Conservation (phyloP, 2,329 filamentous ascomycete species). For the Fusarium circinatum region DNA sequence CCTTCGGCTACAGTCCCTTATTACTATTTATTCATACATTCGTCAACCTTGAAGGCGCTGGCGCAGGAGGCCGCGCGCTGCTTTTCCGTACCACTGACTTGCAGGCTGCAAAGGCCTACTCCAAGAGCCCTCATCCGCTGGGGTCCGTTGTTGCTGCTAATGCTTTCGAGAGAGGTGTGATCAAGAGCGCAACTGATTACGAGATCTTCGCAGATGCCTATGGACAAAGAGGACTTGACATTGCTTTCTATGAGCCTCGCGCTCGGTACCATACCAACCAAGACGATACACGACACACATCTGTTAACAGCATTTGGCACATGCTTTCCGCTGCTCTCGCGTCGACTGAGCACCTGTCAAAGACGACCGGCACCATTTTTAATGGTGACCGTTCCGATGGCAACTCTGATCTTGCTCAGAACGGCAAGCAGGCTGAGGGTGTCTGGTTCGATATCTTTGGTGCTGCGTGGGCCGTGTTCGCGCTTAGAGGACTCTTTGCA, state of each 20-base stretch:
- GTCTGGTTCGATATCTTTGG: constrained; percentile 98
- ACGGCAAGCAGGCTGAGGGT: constrained; percentile 72
- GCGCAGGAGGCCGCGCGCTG: constrained; percentile 87
- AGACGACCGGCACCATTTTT: constrained; percentile 74
- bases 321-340: constrained; percentile 89
- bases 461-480: constrained; percentile 79
- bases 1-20: constrained; percentile 85
- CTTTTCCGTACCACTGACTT: constrained; percentile 90
- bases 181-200: constrained; percentile 91
- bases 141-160: constrained; percentile 85
- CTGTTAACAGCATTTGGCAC: constrained; percentile 81
- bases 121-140: constrained; percentile 77
- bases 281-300: constrained; percentile 85
- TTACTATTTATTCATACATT: constrained; percentile 86
- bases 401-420: constrained; percentile 69
- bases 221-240: constrained; percentile 87
- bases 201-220: constrained; percentile 80
- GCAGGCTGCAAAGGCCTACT: constrained; percentile 84
- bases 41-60: constrained; percentile 93
- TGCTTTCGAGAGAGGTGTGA: constrained; percentile 81
- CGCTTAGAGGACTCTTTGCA: constrained; percentile 85
- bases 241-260: constrained; percentile 90
- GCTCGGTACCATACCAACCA: constrained; percentile 91
- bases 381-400: constrained; percentile 66
- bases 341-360: constrained; percentile 77